Conservation (phyloP, 2,329 filamentous ascomycete genomes). For the Sporothrix brasiliensis region DNA sequence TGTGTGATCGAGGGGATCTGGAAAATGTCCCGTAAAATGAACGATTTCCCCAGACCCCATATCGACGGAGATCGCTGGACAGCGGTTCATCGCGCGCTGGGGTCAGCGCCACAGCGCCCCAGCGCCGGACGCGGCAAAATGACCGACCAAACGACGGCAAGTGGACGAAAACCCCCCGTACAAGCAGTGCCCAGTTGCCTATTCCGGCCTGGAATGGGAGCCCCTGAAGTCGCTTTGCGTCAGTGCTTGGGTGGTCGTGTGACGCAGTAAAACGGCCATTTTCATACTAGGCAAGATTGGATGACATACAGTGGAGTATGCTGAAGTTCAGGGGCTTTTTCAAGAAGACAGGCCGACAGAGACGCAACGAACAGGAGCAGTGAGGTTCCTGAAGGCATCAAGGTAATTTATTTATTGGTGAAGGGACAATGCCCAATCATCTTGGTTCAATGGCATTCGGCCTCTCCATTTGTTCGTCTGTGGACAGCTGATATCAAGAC, state of each 20-base stretch:
- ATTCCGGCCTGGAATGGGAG: constrained; percentile 2
- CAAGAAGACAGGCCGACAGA: not conserved
- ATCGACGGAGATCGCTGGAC: not conserved
- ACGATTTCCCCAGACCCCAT: constrained; percentile 2
- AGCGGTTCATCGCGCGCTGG: constrained; percentile 1
- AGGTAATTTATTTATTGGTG: not conserved
- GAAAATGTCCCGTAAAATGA: not conserved
- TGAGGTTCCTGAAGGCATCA: not conserved
- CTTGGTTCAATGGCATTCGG: not conserved
- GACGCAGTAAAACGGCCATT: not conserved
- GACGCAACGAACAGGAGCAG: not conserved
- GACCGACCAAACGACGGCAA: not conserved
- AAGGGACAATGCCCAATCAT: not conserved
- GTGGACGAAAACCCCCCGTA: not conserved
- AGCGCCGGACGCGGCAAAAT: not conserved
- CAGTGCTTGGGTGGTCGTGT: not conserved
- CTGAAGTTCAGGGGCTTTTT: not conserved
- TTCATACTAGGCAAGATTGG: constrained; percentile 4
- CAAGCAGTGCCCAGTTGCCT: not conserved
- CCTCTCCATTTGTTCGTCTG: not conserved
- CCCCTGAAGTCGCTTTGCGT: not conserved
- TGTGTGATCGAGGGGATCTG: not conserved
- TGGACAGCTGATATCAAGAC: not conserved
- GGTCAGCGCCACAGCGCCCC: not conserved
- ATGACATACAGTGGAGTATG: not conserved